Evolutionary conservation across 345 rosid species (phyloP), one percentile per base, ranked within the genome.

Genomic region (Dipteronia sinensis): DNA sequence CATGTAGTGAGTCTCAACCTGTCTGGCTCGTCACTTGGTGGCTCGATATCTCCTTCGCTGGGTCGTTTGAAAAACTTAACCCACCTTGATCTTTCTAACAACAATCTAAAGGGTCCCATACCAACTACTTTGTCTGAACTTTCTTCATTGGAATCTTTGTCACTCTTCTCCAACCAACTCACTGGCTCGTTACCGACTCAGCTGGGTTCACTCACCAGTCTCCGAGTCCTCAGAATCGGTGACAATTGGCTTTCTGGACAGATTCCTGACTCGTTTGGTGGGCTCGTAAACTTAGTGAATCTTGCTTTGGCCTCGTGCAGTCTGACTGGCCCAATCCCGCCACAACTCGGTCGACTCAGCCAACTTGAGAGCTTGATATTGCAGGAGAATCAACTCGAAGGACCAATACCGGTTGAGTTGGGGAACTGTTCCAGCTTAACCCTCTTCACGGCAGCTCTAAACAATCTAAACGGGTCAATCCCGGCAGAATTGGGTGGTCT

Each of bases 51-150:
- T 17, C 89, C 95, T 0, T 83, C 88, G 15, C 80, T 96, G 46
- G 90, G 92, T 72, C 89, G 86, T 71, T 83, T 96, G 38, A 77
- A 59, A 40, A 87, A 88, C 90, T 93, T 96, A 77, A 81, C 88
- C 90, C 94, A 92, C 84, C 98, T 96, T 67, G 99, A 96, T 86
- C 95, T 94, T 72, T 96, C 98, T 58, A 88, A 94, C 76, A 96
- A 96, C 84, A 75, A 78, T 82, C 90, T 96, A 27, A 80, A 77
- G 81, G 98, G 99, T 34, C 91, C 97, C 87, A 89, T 96, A 73
- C 98, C 99, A 90, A 83, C 97, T 27, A 78, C 89, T 78, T 90
- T 94, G 75, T 90, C 97, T 38, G 86, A 88, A 84, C 97, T 96
- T 73, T 73, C 93, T 68, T 88, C 90, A 2, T 82, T 96, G 86